Evolutionary conservation across 805 yeast species (phyloP), one percentile per base, ranked within the genome.

Genomic region (Sugiyamaella qingdaonensis): DNA sequence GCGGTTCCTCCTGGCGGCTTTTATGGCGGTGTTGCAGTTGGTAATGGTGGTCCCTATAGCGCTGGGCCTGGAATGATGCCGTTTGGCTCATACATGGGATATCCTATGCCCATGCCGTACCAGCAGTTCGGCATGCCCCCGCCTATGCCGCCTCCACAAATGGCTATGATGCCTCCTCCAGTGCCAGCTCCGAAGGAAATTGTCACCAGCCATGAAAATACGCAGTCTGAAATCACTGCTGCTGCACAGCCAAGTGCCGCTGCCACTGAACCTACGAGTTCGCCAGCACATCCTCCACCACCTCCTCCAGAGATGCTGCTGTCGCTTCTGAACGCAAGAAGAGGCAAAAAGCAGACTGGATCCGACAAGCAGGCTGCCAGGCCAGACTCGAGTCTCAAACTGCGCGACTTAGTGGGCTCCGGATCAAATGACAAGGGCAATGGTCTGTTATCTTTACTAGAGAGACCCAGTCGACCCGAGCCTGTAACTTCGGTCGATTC

Each of bases 211-310:
- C 3, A 4, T 14, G 8, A 3, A 13, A 9, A 34, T 32, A 10
- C 35, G 13, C 11, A 10, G 10, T 32, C 35, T 14, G n/a, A 31
- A 8, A 14, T 4, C 37, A 14, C 35, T 24, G 19, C 33, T 10
- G n/a, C 27, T 4, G 10, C 7, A 7, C 35, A 43, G n/a, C 14
- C 36, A 16, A 46, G 21, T 16, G 11, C 7, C 8, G 34, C 55
- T 2, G 44, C 19, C 10, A 29, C 27, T 5, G 45, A 49, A 3
- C 54, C 54, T 4, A 39, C 55, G 10, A 45, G 54, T 9, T 45
- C 59, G n/a, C 56, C 61, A 3, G 53, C 62, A 16, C 58, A 56
- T 13, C 62, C 64, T 18, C 62, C 64, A 2, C 55, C 62, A n/a
- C 58, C 58, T 10, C 62, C 64, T 18, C 63, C 64, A 7, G 56